These are phyloP conservation scores for Colletotrichum graminicola DNA, from an alignment of 2,329 filamentous ascomycete genomes.

Conservation along the genomic window DNA sequence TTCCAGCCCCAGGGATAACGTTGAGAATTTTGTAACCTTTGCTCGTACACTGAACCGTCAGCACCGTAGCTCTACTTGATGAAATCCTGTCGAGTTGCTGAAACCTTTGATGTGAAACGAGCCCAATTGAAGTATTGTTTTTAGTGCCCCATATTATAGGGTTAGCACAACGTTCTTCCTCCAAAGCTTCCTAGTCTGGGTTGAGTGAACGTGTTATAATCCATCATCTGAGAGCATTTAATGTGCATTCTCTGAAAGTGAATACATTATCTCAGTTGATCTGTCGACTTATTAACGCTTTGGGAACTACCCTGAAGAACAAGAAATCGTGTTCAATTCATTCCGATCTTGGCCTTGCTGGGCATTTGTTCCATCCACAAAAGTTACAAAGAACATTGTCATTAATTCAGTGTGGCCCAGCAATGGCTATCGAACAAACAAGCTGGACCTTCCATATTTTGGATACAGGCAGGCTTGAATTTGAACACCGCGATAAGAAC, in stretches of 20 bases:
- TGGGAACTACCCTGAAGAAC: no score
- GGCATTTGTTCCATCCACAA: no score
- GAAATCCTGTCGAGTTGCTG: background rate
- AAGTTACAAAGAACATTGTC: background rate
- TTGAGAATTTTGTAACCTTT: no score
- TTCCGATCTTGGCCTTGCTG: background rate
- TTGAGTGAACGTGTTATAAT: no score
- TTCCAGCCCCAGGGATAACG: no score
- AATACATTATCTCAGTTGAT: background rate
- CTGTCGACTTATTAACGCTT: fast-evolving
- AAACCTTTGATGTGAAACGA: background rate
- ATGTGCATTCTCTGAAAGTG: fast-evolving
- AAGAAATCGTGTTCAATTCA: no score
- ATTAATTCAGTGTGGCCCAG: background rate
- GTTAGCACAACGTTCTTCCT: no score
- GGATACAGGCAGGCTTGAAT: no score
- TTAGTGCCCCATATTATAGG: background rate
- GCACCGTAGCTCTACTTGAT: no score
- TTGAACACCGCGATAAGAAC: fast-evolving
- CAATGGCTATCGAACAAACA: background rate
- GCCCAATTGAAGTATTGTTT: background rate
- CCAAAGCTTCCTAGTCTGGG: background rate
- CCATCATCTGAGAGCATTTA: no score
- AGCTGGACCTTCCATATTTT: background rate
- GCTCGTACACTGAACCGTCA: no score